Percentiles rank a stretch among this genome's conserved stretches.
Evolutionary conservation across 495 filamentous ascomycete species (phyloP).

Genomic region (Collariella sp.): DNA sequence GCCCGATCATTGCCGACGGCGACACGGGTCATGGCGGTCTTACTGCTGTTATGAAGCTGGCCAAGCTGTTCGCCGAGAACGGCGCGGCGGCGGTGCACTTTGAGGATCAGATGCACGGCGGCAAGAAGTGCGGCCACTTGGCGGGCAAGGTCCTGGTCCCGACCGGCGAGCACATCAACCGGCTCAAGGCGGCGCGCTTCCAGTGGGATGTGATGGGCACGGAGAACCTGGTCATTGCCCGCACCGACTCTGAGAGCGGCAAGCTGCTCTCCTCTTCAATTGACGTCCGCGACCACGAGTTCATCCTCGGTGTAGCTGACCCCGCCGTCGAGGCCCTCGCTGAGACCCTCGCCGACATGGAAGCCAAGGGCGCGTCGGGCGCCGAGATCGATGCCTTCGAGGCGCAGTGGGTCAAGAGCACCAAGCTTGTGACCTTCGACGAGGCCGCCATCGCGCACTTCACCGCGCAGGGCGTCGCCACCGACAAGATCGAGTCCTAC

Average conservation of each 20-base stretch:
- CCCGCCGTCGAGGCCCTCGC: conserved; percentile 66
- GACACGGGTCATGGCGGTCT: conserved; percentile 92
- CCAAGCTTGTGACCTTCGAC: conserved; percentile 83
- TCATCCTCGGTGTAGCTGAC: conserved; percentile 76
- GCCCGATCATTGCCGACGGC: conserved; percentile 95
- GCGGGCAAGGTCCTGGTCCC: conserved; percentile 96
- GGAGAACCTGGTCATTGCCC: conserved; percentile 88
- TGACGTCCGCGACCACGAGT: conserved; percentile 91
- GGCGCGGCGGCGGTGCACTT: conserved; percentile 95
- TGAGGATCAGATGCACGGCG: conserved; percentile 94
- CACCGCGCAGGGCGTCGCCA: conserved; percentile 48
- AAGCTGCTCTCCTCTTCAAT: conserved; percentile 82
- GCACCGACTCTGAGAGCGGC: conserved; percentile 91
- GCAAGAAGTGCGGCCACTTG: conserved; percentile 97
- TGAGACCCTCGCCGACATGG: conserved; percentile 86
- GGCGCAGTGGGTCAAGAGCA: conserved; percentile 79
- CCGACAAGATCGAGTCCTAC: conserved; percentile 59
- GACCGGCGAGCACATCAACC: conserved; percentile 90
- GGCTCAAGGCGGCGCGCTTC: conserved; percentile 82
- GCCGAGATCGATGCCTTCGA: conserved; percentile 79
- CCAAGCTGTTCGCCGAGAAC: conserved; percentile 97
- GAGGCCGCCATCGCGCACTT: conserved; percentile 78
- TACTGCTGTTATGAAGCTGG: conserved; percentile 87
- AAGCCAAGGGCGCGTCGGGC: conserved; percentile 63
- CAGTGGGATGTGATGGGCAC: conserved; percentile 98